A percentile compares a stretch with the other conserved stretches of the same genome.
Evolutionary conservation across 2,329 filamentous ascomycete genomes (phyloP).

Genomic region (Aspergillus melleus): DNA sequence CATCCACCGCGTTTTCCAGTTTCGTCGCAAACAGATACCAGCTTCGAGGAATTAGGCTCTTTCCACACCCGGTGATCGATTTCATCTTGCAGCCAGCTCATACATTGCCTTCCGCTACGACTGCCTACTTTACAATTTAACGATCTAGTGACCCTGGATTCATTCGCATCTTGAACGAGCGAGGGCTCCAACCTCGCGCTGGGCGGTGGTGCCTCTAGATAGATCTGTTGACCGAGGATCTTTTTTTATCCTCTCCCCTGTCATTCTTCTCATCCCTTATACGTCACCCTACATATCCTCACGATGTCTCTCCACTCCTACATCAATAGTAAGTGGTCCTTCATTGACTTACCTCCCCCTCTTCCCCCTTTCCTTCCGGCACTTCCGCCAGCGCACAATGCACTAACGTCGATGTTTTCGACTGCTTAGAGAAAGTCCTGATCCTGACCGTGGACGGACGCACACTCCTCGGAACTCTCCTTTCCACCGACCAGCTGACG

Average conservation of each 20-base stretch:
- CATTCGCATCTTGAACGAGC: background rate
- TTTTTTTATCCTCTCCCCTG: background rate
- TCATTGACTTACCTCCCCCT: background rate
- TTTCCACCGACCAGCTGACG: conserved; percentile 86
- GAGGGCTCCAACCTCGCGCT: background rate
- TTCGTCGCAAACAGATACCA: background rate
- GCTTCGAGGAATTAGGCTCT: background rate
- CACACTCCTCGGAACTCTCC: conserved; percentile 77
- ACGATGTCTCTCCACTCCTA: conserved; percentile 56
- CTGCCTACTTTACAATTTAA: background rate
- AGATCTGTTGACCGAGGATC: background rate
- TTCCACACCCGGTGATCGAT: background rate
- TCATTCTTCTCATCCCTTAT: background rate
- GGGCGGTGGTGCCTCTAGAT: background rate
- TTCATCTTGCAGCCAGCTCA: background rate
- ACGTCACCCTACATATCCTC: conserved; percentile 6
- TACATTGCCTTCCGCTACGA: background rate
- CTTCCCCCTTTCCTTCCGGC: background rate
- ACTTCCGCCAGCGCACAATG: background rate
- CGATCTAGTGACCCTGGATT: background rate
- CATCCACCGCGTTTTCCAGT: background rate
- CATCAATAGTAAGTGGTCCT: conserved; percentile 51
- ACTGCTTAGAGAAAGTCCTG: conserved; percentile 74
- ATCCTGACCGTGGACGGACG: conserved; percentile 91
- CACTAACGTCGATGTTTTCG: conserved; percentile 10